Evolutionary conservation across 2,329 filamentous ascomycete genomes (phyloP).

Genomic region (Aspergillus sp.): DNA sequence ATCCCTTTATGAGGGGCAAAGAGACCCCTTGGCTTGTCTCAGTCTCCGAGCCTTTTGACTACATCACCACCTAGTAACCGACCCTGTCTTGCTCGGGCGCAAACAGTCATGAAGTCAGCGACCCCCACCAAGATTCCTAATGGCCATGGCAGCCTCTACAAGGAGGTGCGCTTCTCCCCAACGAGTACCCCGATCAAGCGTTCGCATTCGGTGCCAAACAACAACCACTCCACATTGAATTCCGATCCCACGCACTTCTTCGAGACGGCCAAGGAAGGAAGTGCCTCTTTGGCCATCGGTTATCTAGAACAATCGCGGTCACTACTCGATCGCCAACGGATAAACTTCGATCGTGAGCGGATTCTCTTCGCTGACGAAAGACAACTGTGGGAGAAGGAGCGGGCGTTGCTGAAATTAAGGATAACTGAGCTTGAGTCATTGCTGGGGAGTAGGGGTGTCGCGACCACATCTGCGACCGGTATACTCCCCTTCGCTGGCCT

Average conservation of each 20-base stretch:
- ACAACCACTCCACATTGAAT: slow-evolving; percentile 32
- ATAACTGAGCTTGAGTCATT: slow-evolving; percentile 43
- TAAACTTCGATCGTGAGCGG: slow-evolving; percentile 41
- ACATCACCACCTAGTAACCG: neutral
- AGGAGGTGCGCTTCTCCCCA: slow-evolving; percentile 45
- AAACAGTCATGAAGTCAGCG: slow-evolving; percentile 26
- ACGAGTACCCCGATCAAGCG: slow-evolving; percentile 37
- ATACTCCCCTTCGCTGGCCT: slow-evolving; percentile 5
- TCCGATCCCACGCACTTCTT: slow-evolving; percentile 23
- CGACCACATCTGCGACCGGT: slow-evolving; percentile 13
- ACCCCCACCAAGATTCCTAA: slow-evolving; percentile 25
- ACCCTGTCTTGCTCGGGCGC: neutral
- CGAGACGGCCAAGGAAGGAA: slow-evolving; percentile 17
- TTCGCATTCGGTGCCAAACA: slow-evolving; percentile 40
- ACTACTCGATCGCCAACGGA: slow-evolving; percentile 39
- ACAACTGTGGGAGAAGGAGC: slow-evolving; percentile 46
- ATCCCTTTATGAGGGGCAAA: slow-evolving; percentile 17
- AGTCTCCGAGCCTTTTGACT: slow-evolving; percentile 10
- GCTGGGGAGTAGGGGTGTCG: slow-evolving; percentile 22
- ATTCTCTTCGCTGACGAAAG: slow-evolving; percentile 44
- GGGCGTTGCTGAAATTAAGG: slow-evolving; percentile 39
- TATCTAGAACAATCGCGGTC: slow-evolving; percentile 45
- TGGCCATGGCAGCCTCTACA: slow-evolving; percentile 37
- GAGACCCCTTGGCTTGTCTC: slow-evolving; percentile 7
- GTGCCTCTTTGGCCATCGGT: slow-evolving; percentile 27